A percentile compares a stretch with the other conserved stretches of the same genome.
phyloP scores from a whole-genome alignment of 2,329 filamentous ascomycete genomes.

The Fusarium sp. region DNA sequence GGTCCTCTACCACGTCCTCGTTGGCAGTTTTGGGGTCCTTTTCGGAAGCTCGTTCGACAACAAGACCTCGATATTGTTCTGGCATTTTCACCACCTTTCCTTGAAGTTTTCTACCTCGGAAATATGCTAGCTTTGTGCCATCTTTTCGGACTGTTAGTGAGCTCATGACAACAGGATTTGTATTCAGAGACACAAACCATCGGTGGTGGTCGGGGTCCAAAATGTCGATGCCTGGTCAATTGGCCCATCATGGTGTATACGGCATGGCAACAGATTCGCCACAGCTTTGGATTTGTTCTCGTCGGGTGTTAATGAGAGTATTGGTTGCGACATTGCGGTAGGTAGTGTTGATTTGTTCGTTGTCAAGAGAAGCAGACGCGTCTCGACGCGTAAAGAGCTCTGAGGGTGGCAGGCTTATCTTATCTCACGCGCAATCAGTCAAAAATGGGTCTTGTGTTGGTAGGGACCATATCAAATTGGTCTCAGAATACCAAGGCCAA shows the following conservation, averaged over 20 bases:
- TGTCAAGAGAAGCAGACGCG: conserved; percentile 30
- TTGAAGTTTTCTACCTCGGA: conserved; percentile 81
- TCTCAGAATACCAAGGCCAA: not conserved
- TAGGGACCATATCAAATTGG: not conserved
- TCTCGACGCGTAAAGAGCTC: conserved; percentile 35
- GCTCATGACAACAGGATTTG: not conserved
- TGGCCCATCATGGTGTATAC: conserved; percentile 80
- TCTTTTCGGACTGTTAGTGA: conserved; percentile 50
- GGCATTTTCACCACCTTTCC: conserved; percentile 75
- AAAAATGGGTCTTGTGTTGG: not conserved
- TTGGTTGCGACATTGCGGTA: conserved; percentile 52
- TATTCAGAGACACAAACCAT: conserved; percentile 49
- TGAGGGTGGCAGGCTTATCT: conserved; percentile 2
- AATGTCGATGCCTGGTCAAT: conserved; percentile 71
- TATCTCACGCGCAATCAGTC: conserved; percentile 1
- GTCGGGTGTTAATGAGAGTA: conserved; percentile 51
- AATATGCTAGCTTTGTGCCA: conserved; percentile 67
- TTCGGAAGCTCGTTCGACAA: conserved; percentile 56
- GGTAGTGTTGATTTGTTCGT: not conserved
- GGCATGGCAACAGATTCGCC: conserved; percentile 81
- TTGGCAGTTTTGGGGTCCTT: conserved; percentile 48
- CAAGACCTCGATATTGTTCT: conserved; percentile 72
- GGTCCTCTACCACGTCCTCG: conserved; percentile 53
- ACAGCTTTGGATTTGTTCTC: conserved; percentile 52
- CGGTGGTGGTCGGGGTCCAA: conserved; percentile 69